phyloP scores from a whole-genome alignment of 495 filamentous ascomycete species.

The Penicillium lividum region DNA sequence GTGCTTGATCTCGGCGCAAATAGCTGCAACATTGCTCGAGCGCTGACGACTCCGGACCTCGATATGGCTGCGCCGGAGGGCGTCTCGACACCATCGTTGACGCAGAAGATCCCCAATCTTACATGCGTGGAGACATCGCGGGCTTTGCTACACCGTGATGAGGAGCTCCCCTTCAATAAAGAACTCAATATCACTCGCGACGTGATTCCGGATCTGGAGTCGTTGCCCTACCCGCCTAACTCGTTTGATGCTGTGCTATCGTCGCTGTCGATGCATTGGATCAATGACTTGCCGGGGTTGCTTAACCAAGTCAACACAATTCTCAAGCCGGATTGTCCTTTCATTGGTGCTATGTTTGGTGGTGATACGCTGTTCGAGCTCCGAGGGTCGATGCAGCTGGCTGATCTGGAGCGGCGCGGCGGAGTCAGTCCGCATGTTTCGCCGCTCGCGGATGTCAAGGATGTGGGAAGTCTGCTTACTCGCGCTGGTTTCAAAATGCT shows the following conservation, averaged over 20 bases:
- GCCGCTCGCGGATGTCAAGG: constrained; percentile 87
- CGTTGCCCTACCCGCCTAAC: constrained; percentile 73
- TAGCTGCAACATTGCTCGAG: constrained; percentile 87
- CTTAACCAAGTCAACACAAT: constrained; percentile 77
- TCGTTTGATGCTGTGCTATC: constrained; percentile 87
- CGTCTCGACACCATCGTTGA: constrained; percentile 60
- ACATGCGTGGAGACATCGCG: constrained; percentile 79
- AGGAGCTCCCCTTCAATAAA: constrained; percentile 70
- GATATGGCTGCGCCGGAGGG: constrained; percentile 50
- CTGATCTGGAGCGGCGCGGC: constrained; percentile 83
- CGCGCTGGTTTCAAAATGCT: constrained; percentile 91
- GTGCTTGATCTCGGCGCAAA: constrained; percentile 96
- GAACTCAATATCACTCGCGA: constrained; percentile 69
- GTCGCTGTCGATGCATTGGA: constrained; percentile 91
- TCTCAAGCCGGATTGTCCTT: constrained; percentile 87
- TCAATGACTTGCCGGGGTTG: constrained; percentile 89
- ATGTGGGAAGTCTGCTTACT: constrained; percentile 84
- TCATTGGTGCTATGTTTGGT: constrained; percentile 94
- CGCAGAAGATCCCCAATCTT: constrained; percentile 66
- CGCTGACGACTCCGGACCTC: constrained; percentile 67
- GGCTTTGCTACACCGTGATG: constrained; percentile 80
- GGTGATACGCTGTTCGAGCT: constrained; percentile 95
- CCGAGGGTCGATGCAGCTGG: constrained; percentile 89
- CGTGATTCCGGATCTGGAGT: constrained; percentile 66
- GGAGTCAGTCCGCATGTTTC: constrained; percentile 86